Percentiles rank a stretch among this genome's conserved stretches.
Conservation (phyloP, 129 eudicot species). For the Solidago caesia region DNA sequence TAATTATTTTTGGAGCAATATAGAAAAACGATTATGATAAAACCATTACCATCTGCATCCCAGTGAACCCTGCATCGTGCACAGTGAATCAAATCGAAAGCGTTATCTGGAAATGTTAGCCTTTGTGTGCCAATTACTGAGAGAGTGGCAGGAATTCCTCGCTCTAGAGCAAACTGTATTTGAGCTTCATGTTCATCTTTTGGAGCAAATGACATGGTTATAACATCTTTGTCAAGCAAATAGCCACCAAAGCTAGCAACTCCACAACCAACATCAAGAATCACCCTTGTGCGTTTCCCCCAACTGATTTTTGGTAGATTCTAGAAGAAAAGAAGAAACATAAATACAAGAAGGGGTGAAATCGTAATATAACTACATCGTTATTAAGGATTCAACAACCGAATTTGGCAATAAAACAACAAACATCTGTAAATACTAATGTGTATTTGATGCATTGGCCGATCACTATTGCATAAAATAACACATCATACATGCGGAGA, state of each 20-base stretch:
- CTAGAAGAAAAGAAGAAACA: constrained; percentile 35
- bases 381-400: not conserved
- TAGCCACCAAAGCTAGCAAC: constrained; percentile 99
- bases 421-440: not conserved
- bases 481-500: constrained; percentile 1
- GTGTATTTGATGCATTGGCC: constrained; percentile 1
- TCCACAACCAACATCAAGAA: constrained; percentile 99
- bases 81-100: constrained; percentile 88
- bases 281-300: constrained; percentile 89
- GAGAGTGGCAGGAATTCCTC: constrained; percentile 97
- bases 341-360: constrained; percentile 15
- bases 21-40: not conserved
- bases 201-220: constrained; percentile 98
- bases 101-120: constrained; percentile 89
- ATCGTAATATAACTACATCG: not conserved
- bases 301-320: constrained; percentile 78
- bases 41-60: constrained; percentile 77
- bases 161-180: constrained; percentile 95
- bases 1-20: not conserved
- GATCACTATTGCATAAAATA: constrained; percentile 14
- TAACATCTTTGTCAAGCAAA: constrained; percentile 82
- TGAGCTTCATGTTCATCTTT: constrained; percentile 99
- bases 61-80: constrained; percentile 99
- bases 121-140: constrained; percentile 97
- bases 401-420: constrained; percentile 11